phyloP scores from a whole-genome alignment of 768 basidiomycete genomes.

The Lactarius pseudohatsudake region DNA sequence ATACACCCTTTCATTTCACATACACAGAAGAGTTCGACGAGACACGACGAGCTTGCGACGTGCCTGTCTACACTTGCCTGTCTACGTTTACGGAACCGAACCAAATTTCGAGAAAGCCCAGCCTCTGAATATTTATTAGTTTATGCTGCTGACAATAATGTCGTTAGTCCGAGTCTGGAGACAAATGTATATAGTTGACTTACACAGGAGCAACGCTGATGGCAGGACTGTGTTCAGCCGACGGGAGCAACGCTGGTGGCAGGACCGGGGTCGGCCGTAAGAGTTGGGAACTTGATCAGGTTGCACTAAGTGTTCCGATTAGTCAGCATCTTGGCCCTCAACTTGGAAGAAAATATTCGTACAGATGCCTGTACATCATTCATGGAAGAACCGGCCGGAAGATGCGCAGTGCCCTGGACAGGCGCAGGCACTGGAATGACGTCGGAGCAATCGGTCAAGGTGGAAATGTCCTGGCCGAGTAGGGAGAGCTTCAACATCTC shows the following conservation, averaged over 20 bases:
- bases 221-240: conserved; percentile 5
- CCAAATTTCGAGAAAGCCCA: not conserved
- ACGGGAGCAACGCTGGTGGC: conserved; percentile 4
- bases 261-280: conserved; percentile 12
- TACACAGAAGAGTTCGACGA: not conserved
- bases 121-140: not conserved
- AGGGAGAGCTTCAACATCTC: conserved; percentile 36
- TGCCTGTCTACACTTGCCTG: not conserved
- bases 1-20: not conserved
- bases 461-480: conserved; percentile 33
- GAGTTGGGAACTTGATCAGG: not conserved
- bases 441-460: conserved; percentile 30
- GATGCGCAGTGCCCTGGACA: not conserved
- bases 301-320: conserved; percentile 2
- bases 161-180: not conserved
- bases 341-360: not conserved
- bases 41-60: not conserved
- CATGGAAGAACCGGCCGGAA: conserved; percentile 14
- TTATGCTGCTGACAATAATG: not conserved
- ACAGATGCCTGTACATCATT: conserved; percentile 6
- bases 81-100: not conserved
- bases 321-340: not conserved
- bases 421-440: conserved; percentile 18
- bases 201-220: conserved; percentile 6
- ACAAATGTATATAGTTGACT: not conserved